phyloP scores from a whole-genome alignment of 805 yeast species.

The Wickerhamomyces pijperi region DNA sequence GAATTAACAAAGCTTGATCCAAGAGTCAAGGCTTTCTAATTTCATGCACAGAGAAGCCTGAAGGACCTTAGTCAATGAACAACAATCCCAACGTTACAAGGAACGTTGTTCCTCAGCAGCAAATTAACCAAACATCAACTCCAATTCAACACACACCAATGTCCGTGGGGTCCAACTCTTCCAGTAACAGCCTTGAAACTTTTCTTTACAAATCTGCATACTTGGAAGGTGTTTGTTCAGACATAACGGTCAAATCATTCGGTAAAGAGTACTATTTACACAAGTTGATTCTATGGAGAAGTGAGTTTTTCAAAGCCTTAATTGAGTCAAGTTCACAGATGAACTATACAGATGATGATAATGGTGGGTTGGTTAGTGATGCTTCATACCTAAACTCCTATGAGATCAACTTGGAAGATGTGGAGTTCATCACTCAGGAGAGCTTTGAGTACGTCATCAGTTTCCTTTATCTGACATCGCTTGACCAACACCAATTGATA shows the following conservation, averaged over 20 bases:
- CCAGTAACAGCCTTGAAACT: too few species aligned
- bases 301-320: conserved; percentile 36
- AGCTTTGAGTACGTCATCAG: conserved; percentile 36
- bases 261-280: conserved; percentile 34
- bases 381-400: background rate
- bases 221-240: conserved; percentile 35
- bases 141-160: too few species aligned
- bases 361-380: too few species aligned
- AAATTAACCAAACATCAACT: too few species aligned
- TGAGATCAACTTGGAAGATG: background rate
- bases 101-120: too few species aligned
- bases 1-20: too few species aligned
- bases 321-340: conserved; percentile 17
- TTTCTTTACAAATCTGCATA: conserved; percentile 8
- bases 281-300: conserved; percentile 30
- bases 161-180: too few species aligned
- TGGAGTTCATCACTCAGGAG: conserved; percentile 26
- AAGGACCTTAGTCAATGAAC: too few species aligned
- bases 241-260: conserved; percentile 37
- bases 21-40: too few species aligned
- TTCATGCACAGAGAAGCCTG: too few species aligned
- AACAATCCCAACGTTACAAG: too few species aligned
- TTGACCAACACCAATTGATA: background rate
- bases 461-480: background rate
- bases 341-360: background rate